phyloP scores from a whole-genome alignment of 768 basidiomycete genomes.

The Kwoniella dejecticola region DNA sequence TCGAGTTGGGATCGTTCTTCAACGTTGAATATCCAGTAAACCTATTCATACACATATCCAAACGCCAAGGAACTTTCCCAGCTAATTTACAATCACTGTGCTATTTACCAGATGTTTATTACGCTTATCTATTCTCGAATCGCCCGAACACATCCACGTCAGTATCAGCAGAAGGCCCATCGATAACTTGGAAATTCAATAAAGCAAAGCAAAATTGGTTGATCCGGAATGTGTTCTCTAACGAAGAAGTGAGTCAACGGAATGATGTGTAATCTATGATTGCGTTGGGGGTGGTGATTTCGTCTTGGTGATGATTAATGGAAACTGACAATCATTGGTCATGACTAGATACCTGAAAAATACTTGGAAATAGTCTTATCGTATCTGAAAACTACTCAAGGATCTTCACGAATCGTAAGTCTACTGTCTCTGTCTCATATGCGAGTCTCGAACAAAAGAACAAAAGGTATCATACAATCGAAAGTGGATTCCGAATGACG shows the following conservation, averaged over 20 bases:
- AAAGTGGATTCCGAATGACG: too few species aligned
- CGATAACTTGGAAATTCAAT: conserved; percentile 51
- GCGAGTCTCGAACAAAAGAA: too few species aligned
- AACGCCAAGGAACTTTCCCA: too few species aligned
- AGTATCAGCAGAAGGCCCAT: background rate
- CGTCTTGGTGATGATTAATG: background rate
- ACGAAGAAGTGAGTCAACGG: conserved; percentile 29
- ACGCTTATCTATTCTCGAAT: conserved; percentile 19
- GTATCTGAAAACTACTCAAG: conserved; percentile 44
- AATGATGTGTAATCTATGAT: background rate
- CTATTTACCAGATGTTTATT: conserved; percentile 25
- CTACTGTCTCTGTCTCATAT: too few species aligned
- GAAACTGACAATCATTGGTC: background rate
- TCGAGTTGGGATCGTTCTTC: too few species aligned
- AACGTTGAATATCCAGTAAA: too few species aligned
- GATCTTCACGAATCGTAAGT: conserved; percentile 34
- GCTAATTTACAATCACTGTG: too few species aligned
- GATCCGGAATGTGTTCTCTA: conserved; percentile 34
- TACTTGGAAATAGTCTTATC: conserved; percentile 40
- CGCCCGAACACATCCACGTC: background rate
- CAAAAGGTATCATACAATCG: too few species aligned
- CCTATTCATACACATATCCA: too few species aligned
- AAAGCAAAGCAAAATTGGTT: conserved; percentile 49
- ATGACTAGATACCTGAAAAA: conserved; percentile 34
- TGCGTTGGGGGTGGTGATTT: background rate